A percentile compares a stretch with the other conserved stretches of the same genome.
Conservation (phyloP, 2,329 filamentous ascomycete species). For the Fusarium veterinarium region DNA sequence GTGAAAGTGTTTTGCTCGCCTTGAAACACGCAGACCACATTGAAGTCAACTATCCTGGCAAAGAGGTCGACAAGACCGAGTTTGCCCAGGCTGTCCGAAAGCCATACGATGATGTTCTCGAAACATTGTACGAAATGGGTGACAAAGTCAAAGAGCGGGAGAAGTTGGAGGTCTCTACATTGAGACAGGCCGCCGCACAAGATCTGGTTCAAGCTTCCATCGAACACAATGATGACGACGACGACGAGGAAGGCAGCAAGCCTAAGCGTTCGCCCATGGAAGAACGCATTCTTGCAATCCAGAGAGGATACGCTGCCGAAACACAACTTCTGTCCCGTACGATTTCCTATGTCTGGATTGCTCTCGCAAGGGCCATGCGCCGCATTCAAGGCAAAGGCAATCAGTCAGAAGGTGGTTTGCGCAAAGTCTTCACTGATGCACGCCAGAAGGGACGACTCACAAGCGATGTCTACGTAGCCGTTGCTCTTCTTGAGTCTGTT, state of each 20-base stretch:
- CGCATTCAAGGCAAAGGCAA: slow-evolving; percentile 88
- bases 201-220: slow-evolving; percentile 53
- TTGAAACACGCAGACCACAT: slow-evolving; percentile 91
- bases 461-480: slow-evolving; percentile 94
- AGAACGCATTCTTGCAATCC: slow-evolving; percentile 69
- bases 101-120: slow-evolving; percentile 84
- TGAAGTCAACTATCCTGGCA: slow-evolving; percentile 80
- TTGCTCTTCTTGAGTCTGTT: slow-evolving; percentile 91
- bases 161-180: slow-evolving; percentile 65
- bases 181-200: slow-evolving; percentile 64
- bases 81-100: slow-evolving; percentile 83
- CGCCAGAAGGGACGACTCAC: slow-evolving; percentile 87
- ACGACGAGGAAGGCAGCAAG: slow-evolving; percentile 55
- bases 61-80: slow-evolving; percentile 81
- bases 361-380: slow-evolving; percentile 91
- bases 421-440: slow-evolving; percentile 90
- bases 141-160: slow-evolving; percentile 76
- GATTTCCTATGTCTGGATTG: slow-evolving; percentile 94
- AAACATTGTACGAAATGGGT: slow-evolving; percentile 88
- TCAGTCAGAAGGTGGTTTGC: slow-evolving; percentile 77
- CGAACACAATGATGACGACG: slow-evolving; percentile 63
- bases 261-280: slow-evolving; percentile 69
- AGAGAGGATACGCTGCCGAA: slow-evolving; percentile 77
- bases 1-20: slow-evolving; percentile 90
- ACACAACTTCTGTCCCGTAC: slow-evolving; percentile 82